A percentile compares a stretch with the other conserved stretches of the same genome.
phyloP scores from a whole-genome alignment of 495 filamentous ascomycete genomes.

The Tuber indicum region DNA sequence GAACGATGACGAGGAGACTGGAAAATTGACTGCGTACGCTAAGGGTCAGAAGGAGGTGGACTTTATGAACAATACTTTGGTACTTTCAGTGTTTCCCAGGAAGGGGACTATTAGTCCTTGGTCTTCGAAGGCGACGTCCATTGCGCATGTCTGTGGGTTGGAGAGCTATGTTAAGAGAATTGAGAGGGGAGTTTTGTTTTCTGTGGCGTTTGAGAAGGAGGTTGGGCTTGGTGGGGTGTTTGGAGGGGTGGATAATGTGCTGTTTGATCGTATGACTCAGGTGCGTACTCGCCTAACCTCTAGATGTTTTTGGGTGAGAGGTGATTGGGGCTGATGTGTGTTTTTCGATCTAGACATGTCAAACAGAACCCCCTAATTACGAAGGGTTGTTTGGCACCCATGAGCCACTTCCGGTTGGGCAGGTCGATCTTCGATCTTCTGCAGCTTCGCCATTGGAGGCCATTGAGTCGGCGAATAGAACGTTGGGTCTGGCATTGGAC shows the following conservation, averaged over 20 bases:
- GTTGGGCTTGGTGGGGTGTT: neutral
- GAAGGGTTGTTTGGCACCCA: constrained; percentile 72
- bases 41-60: constrained; percentile 33
- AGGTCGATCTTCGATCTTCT: constrained; percentile 61
- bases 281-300: constrained; percentile 17
- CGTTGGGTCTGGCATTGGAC: constrained; percentile 78
- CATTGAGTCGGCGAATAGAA: constrained; percentile 73
- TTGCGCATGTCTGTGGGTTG: constrained; percentile 85
- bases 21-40: constrained; percentile 46
- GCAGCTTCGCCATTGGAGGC: constrained; percentile 58
- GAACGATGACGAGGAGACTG: constrained; percentile 44
- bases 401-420: constrained; percentile 60
- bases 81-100: constrained; percentile 64
- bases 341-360: constrained; percentile 53
- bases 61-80: constrained; percentile 38
- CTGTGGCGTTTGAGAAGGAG: constrained; percentile 52
- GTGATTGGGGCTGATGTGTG: neutral
- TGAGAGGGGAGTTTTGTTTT: constrained; percentile 73
- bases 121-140: constrained; percentile 92
- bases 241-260: constrained; percentile 51
- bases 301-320: neutral
- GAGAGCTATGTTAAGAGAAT: constrained; percentile 67
- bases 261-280: constrained; percentile 90
- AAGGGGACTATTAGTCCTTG: constrained; percentile 85
- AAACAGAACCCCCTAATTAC: constrained; percentile 58